Evolutionary conservation across 106 monocot genomes (phyloP).

Genomic region (Alisma plantagoaquatica): DNA sequence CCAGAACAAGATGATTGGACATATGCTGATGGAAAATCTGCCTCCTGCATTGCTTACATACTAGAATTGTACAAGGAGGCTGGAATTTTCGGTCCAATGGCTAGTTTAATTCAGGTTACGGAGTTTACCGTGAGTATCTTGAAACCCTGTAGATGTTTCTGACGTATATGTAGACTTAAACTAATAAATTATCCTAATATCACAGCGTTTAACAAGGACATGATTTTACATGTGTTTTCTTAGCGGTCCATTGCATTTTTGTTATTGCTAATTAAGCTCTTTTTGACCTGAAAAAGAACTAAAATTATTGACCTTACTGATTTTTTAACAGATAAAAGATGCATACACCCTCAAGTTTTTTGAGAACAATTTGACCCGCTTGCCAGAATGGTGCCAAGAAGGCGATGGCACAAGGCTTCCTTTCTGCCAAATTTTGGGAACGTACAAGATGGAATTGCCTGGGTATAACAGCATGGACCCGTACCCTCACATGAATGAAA

Average conservation of each 20-base stretch:
- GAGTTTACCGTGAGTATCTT: slow-evolving; percentile 92
- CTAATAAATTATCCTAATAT: too few relatives aligned
- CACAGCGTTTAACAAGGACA: too few relatives aligned
- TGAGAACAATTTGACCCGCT: slow-evolving; percentile 46
- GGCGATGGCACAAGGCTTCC: slow-evolving; percentile 65
- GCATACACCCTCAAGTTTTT: slow-evolving; percentile 88
- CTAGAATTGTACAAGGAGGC: slow-evolving; percentile 93
- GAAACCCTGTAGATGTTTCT: too few relatives aligned
- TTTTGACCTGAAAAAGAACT: too few relatives aligned
- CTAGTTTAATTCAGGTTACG: slow-evolving; percentile 67
- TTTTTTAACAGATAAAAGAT: slow-evolving; percentile 63
- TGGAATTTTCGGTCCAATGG: slow-evolving; percentile 65
- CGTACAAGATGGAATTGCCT: slow-evolving; percentile 83
- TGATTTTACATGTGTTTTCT: too few relatives aligned
- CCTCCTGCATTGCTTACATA: slow-evolving; percentile 88
- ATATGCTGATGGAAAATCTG: slow-evolving; percentile 78
- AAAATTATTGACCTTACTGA: too few relatives aligned
- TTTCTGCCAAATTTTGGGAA: slow-evolving; percentile 82
- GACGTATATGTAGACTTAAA: too few relatives aligned
- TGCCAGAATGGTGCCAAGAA: slow-evolving; percentile 93
- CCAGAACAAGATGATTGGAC: slow-evolving; percentile 89
- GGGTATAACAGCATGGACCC: slow-evolving; percentile 67
- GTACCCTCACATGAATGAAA: slow-evolving; percentile 91
- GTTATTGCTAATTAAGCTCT: too few relatives aligned
- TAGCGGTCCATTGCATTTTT: too few relatives aligned